Evolutionary conservation across 2,329 filamentous ascomycete genomes (phyloP), one percentile per base, ranked within the genome.

Genomic region (Fusarium mundagurra): DNA sequence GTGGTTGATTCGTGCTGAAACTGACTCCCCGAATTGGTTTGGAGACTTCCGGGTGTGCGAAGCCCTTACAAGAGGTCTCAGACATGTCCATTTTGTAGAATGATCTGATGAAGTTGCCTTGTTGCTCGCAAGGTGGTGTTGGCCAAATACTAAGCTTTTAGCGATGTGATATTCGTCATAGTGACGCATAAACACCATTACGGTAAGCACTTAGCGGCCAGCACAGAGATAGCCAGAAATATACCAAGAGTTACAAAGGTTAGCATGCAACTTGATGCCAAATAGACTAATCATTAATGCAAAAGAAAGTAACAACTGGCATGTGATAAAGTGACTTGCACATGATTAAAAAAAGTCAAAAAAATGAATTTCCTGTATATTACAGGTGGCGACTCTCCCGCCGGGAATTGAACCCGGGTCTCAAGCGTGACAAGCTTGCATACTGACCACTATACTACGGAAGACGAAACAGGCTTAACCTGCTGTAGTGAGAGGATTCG

Each of bases 321-420:
- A 24, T 2, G 22, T 2, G 3, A 50, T 6, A 3, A 31, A 24
- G 9, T 24, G 3, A 17, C 11, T 12, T 17, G 22, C 14, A 17
- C 16, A n/a, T 8, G 5, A 17, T 9, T 5, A 2, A 4, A 2
- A 4, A 50, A 33, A 17, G 4, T 13, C 4, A 3, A 16, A 54
- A 65, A 67, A 67, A 5, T 3, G 2, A 16, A 18, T 3, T n/a
- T 24, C 24, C 51, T 66, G 44, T 1, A 1, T 45, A 1, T 9
- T 20, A 6, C 64, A 60, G 44, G 22, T 66, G 64, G 64, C 64
- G 64, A 67, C 64, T 67, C 64, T 66, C 64, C 64, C 64, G 61
- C 64, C 64, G 64, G 64, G 64, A 64, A 64, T 64, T 64, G 61
- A 64, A 64, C 61, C 61, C 61, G 61, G 61, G 61, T 64, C 61